Percentiles rank a stretch among this genome's conserved stretches.
Evolutionary conservation across 2,329 filamentous ascomycete genomes (phyloP).

Genomic region (Raffaelea albimanens): DNA sequence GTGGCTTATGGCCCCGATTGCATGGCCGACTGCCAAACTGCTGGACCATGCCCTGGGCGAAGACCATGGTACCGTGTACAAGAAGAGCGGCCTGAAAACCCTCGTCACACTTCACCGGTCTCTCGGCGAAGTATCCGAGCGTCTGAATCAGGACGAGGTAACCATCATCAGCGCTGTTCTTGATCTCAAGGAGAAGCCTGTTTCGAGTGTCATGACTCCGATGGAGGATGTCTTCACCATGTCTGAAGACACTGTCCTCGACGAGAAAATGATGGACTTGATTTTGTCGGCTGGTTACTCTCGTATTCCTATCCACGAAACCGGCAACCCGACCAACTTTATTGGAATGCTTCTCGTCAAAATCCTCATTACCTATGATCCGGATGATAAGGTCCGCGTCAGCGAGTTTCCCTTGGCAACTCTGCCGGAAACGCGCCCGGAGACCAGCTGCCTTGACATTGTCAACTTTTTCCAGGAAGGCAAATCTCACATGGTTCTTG

Average conservation of each 20-base stretch:
- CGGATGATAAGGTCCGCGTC: conserved; percentile 80
- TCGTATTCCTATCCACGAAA: conserved; percentile 85
- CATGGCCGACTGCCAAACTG: conserved; percentile 92
- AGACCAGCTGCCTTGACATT: conserved; percentile 95
- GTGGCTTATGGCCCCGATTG: conserved; percentile 82
- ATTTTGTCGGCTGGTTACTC: conserved; percentile 94
- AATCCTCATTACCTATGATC: conserved; percentile 97
- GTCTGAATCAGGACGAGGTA: conserved; percentile 93
- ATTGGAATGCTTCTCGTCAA: conserved; percentile 97
- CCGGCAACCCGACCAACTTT: conserved; percentile 77
- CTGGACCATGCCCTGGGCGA: conserved; percentile 88
- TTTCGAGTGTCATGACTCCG: conserved; percentile 95
- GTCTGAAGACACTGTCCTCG: conserved; percentile 86
- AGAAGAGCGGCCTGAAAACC: conserved; percentile 95
- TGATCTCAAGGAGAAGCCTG: conserved; percentile 91
- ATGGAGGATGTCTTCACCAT: conserved; percentile 97
- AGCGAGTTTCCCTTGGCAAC: conserved; percentile 88
- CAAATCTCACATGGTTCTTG: conserved; percentile 97
- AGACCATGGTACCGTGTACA: conserved; percentile 94
- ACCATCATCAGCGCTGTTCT: conserved; percentile 97
- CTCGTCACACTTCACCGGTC: conserved; percentile 92
- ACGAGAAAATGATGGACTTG: conserved; percentile 88
- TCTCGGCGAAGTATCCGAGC: conserved; percentile 74
- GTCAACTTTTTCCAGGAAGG: conserved; percentile 99
- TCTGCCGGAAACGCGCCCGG: conserved; percentile 84